Conservation (phyloP, 805 yeast genomes). For the Saccharomycopsis sp. region DNA sequence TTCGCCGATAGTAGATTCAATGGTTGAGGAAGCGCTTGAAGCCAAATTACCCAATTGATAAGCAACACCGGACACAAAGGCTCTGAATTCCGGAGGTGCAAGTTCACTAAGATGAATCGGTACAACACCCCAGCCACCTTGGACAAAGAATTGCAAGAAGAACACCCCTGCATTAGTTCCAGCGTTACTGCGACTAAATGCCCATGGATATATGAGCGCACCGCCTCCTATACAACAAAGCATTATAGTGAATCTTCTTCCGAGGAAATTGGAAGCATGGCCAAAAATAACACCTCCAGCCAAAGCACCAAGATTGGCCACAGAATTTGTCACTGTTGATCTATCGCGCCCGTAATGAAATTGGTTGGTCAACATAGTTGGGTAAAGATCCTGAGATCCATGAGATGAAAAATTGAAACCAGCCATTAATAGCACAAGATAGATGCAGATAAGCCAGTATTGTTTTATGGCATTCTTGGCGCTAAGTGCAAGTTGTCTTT, state of each 20-base stretch:
- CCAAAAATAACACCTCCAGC: constrained; percentile 51
- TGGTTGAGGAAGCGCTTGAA: constrained; percentile 62
- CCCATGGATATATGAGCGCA: constrained; percentile 60
- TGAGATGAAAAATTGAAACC: constrained; percentile 59
- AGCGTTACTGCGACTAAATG: constrained; percentile 37
- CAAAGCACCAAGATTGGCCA: constrained; percentile 54
- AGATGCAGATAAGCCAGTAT: constrained; percentile 55
- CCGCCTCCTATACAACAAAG: constrained; percentile 51
- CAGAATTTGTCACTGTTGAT: constrained; percentile 49
- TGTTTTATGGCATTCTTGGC: constrained; percentile 25
- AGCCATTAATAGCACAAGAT: constrained; percentile 52
- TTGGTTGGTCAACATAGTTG: constrained; percentile 46
- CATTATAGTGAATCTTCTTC: constrained; percentile 48
- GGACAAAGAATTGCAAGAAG: constrained; percentile 56
- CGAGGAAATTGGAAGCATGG: constrained; percentile 47
- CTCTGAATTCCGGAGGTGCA: constrained; percentile 53
- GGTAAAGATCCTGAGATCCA: constrained; percentile 58
- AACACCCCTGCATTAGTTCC: constrained; percentile 55
- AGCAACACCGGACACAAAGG: constrained; percentile 56
- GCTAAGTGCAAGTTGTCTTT: constrained; percentile 1
- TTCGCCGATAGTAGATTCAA: constrained; percentile 57
- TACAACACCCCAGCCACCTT: constrained; percentile 65
- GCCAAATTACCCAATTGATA: constrained; percentile 67
- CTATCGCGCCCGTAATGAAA: constrained; percentile 35
- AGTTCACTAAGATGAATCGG: constrained; percentile 58